Evolutionary conservation across 306 rosid genomes (phyloP).

Genomic region (Cicer arietinum): DNA sequence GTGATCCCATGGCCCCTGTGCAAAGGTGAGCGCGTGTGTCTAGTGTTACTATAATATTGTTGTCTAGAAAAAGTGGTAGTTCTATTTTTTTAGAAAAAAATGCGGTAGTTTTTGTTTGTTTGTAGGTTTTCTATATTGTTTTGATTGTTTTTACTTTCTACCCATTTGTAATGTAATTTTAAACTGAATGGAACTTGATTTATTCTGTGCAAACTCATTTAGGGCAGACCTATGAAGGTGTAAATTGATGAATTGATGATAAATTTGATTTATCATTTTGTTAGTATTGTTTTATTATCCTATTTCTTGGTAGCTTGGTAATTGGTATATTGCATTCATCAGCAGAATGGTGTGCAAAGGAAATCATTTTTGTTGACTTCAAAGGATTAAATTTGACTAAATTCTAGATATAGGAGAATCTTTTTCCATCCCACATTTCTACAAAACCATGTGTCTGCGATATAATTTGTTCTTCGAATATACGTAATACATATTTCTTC

Average conservation of each 20-base stretch:
- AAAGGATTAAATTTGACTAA: not conserved
- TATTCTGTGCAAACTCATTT: conserved; percentile 40
- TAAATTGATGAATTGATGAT: not conserved
- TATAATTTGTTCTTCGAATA: too few relatives aligned
- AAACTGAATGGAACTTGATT: conserved; percentile 11
- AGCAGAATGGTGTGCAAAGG: conserved; percentile 5
- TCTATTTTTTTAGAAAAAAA: too few relatives aligned
- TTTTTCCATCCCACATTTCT: too few relatives aligned
- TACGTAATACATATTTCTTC: too few relatives aligned
- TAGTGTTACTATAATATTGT: conserved; percentile 13
- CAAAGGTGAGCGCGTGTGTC: not conserved
- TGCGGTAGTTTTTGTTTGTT: too few relatives aligned
- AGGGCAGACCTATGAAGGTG: conserved; percentile 32
- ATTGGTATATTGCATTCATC: not conserved
- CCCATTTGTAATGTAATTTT: conserved; percentile 25
- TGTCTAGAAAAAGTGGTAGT: conserved; percentile 8
- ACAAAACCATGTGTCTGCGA: too few relatives aligned
- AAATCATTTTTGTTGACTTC: not conserved
- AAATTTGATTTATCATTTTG: conserved; percentile 11
- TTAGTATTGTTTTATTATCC: not conserved
- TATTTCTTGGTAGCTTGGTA: not conserved
- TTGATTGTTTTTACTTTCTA: conserved; percentile 13
- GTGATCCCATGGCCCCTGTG: conserved; percentile 8
- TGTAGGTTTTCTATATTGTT: conserved; percentile 36
- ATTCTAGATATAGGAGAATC: not conserved